These are phyloP conservation scores for Penicillium fuscoglaucum DNA, from an alignment of 2,329 filamentous ascomycete species.

Conservation along the genomic window DNA sequence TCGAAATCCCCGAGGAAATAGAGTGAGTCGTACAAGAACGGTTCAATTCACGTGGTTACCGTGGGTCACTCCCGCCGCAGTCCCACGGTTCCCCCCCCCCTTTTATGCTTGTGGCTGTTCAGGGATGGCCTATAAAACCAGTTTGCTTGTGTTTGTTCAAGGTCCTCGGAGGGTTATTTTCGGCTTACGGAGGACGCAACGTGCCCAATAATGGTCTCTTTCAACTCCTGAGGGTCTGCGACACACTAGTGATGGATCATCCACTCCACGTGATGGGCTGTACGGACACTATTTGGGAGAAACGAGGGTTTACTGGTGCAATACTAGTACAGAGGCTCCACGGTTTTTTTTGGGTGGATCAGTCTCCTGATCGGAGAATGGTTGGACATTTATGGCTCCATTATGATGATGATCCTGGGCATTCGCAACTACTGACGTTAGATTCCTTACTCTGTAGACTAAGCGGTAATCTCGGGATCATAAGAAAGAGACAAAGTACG, in stretches of 20 bases:
- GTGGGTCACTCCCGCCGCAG: conserved; percentile 2
- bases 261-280: not conserved
- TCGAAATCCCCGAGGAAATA: not conserved
- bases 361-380: conserved; percentile 4
- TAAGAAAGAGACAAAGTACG: not conserved
- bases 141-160: not conserved
- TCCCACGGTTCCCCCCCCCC: not conserved
- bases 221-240: not conserved
- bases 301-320: not conserved
- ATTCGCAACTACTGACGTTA: not conserved
- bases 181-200: not conserved
- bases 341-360: not conserved
- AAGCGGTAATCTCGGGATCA: conserved; percentile 2
- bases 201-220: not conserved
- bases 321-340: conserved; percentile 2
- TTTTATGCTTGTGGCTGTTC: not conserved
- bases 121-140: not conserved
- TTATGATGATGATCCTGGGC: not conserved
- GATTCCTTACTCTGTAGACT: not conserved
- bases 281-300: not conserved
- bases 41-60: conserved; percentile 6
- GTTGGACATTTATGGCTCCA: not conserved
- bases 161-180: not conserved
- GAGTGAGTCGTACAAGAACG: conserved; percentile 2
- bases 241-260: conserved; percentile 4